A percentile compares a stretch with the other conserved stretches of the same genome.
phyloP scores from a whole-genome alignment of 2,329 filamentous ascomycete species.

The Alternaria solani region DNA sequence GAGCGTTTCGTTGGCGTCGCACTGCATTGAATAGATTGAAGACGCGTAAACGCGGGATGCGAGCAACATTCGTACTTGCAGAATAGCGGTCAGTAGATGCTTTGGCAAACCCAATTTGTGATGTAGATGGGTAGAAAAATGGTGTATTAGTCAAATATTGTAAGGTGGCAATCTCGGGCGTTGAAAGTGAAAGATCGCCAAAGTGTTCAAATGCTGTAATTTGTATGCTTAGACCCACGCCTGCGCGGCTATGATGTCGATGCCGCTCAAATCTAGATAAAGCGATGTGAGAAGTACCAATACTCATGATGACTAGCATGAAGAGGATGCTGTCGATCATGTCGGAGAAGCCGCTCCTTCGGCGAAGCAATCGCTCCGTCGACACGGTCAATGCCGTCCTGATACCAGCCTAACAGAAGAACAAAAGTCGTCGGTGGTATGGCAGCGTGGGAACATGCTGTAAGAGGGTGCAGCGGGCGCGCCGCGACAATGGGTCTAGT shows the following conservation, averaged over 20 bases:
- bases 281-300: too few species aligned
- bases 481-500: slow-evolving; percentile 23
- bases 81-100: slow-evolving; percentile 6
- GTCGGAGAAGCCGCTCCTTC: slow-evolving; percentile 12
- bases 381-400: slow-evolving; percentile 11
- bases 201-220: too few species aligned
- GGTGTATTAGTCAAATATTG: too few species aligned
- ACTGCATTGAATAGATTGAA: slow-evolving; percentile 17
- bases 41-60: slow-evolving; percentile 9
- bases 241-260: too few species aligned
- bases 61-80: slow-evolving; percentile 7
- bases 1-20: slow-evolving; percentile 28
- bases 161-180: too few species aligned
- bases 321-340: slow-evolving; percentile 1
- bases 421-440: slow-evolving; percentile 2
- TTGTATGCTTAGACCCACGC: too few species aligned
- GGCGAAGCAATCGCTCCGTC: slow-evolving; percentile 6
- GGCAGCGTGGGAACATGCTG: slow-evolving; percentile 17
- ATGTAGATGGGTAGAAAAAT: too few species aligned
- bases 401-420: slow-evolving; percentile 1
- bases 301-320: not conserved
- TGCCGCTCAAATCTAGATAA: too few species aligned
- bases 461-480: slow-evolving; percentile 17
- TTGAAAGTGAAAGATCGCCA: too few species aligned
- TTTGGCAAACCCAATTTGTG: too few species aligned